These are phyloP conservation scores for Nitzschia sp. DNA, from an alignment of 108 stramenopile genomes.

Conservation along the genomic window DNA sequence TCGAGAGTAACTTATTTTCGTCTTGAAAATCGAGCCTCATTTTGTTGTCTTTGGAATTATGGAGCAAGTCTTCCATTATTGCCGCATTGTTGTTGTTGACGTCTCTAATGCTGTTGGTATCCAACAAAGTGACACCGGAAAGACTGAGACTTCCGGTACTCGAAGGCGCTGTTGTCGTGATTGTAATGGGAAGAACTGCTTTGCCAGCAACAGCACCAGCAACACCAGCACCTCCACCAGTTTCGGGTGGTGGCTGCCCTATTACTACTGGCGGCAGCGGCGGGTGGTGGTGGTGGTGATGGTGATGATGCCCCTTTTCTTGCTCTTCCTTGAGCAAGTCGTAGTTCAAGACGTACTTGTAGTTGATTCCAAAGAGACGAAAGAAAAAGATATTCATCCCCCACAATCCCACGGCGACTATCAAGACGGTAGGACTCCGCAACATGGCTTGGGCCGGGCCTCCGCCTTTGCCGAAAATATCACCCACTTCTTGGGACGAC, in stretches of 20 bases:
- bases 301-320: background rate
- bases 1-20: background rate
- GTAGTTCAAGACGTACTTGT: constrained; percentile 65
- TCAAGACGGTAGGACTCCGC: constrained; percentile 79
- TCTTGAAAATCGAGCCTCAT: background rate
- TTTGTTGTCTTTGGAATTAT: background rate
- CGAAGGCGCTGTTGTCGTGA: too few species aligned
- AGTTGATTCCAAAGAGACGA: constrained; percentile 76
- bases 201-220: background rate
- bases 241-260: too few species aligned
- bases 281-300: background rate
- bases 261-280: too few species aligned
- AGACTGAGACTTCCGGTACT: constrained; percentile 1
- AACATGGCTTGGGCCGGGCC: constrained; percentile 85
- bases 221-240: background rate
- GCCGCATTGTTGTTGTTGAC: background rate
- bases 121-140: too few species aligned
- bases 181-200: background rate
- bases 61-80: background rate
- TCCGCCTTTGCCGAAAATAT: constrained; percentile 73
- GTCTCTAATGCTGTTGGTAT: background rate
- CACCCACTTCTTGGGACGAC: constrained; percentile 87
- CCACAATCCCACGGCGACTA: constrained; percentile 80
- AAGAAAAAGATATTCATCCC: constrained; percentile 89
- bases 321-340: constrained; percentile 62